Conservation (phyloP, 768 basidiomycete genomes). For the Erythrobasidium yunnanense region DNA sequence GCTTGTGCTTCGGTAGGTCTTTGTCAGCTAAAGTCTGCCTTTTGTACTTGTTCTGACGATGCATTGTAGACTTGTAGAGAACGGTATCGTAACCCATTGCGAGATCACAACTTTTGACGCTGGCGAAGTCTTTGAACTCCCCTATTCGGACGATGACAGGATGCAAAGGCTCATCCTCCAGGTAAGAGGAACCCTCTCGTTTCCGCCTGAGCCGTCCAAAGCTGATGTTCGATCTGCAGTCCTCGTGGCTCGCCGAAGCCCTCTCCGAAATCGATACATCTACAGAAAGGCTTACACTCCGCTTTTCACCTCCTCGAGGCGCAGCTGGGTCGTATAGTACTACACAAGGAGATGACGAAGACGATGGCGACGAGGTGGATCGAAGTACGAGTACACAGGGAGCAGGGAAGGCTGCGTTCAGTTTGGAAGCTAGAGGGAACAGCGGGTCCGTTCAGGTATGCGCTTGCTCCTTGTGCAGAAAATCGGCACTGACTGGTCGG, state of each 20-base stretch:
- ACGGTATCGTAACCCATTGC: slow-evolving; percentile 74
- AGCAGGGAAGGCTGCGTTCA: neutral
- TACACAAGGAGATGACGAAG: slow-evolving; percentile 52
- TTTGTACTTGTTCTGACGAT: neutral
- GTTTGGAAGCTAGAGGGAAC: neutral
- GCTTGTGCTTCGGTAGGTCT: slow-evolving; percentile 34
- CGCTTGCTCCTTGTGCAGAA: neutral
- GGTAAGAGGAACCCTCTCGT: slow-evolving; percentile 42
- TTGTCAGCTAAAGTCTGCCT: neutral
- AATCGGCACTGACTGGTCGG: neutral
- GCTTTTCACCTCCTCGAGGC: slow-evolving; percentile 49
- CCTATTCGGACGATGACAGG: slow-evolving; percentile 62
- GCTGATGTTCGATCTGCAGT: too few relatives aligned
- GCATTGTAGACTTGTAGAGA: slow-evolving; percentile 47
- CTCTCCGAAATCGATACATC: slow-evolving; percentile 82
- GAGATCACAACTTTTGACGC: slow-evolving; percentile 76
- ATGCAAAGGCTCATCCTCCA: slow-evolving; percentile 75
- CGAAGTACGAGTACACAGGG: slow-evolving; percentile 77
- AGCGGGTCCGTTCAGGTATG: slow-evolving; percentile 9
- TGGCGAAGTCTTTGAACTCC: slow-evolving; percentile 66
- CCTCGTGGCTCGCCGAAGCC: slow-evolving; percentile 87
- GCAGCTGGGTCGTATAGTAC: slow-evolving; percentile 25
- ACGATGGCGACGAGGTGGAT: slow-evolving; percentile 69
- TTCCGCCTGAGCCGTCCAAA: neutral
- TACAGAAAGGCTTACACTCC: slow-evolving; percentile 71